Base-by-base conservation (phyloP, 305 asterid genomes). In the Fraxinus paxiana region DNA sequence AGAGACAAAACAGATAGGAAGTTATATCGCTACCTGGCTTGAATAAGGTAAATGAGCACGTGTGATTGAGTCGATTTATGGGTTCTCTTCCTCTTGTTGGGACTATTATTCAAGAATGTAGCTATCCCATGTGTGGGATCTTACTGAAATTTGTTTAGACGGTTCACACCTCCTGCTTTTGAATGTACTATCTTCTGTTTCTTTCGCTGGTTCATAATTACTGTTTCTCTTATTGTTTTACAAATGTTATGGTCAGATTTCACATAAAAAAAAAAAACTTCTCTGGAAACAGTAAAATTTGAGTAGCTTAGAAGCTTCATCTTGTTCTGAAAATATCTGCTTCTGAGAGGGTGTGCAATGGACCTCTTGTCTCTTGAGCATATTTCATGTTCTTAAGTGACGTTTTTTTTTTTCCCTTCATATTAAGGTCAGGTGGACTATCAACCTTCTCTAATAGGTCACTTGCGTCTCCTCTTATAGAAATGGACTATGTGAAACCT, bases 1-100 rank as follows among this genome's bases (percentile, higher is more conserved):
- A 83, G 86, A 46, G 86, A 83, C 67, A 80, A 71, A 80, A 76
- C 67, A 3, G 86, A 83, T 71, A 83, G 86, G 82, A 83, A 83
- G 84, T 80, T 83, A 48, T 83, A 83, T 70, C 86, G 83, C 43
- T 83, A 83, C 74, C 34, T 83, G 82, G 86, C 86, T 76, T 83
- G 86, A 83, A 31, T 33, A 48, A 31, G 34, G 77, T 33, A 37
- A 41, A 71, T 28, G 71, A 26, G 71, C 59, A 54, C 74, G 54
- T 20, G 70, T 65, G 18, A 30, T 75, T 43, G 33, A 12, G 26
- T 20, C 8, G 30, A 59, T 18, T 22, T 61, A 8, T 20, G 70
- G 69, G 70, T 7, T 3, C 70, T 61, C 13, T 61, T 54, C 24
- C 46, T 12, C 18, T 79, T 69, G 82, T 69, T 41, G 20, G 69